Percentiles rank a stretch among this genome's conserved stretches.
These are phyloP conservation scores for Gastrolobium villosum DNA, from an alignment of 306 rosid genomes.

Conservation along the genomic window DNA sequence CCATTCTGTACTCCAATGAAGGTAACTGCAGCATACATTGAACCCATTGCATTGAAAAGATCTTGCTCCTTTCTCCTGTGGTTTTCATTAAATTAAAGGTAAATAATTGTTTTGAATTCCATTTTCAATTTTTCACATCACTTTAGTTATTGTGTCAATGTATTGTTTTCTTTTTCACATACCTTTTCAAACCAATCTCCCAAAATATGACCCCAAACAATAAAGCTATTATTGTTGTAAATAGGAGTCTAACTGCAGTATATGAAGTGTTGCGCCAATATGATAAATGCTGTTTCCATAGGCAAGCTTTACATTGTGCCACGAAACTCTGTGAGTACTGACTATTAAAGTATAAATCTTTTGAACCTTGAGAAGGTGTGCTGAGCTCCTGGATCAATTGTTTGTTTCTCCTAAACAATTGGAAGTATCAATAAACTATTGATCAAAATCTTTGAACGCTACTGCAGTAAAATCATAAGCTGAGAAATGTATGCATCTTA, in stretches of 20 bases:
- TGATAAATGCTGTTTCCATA: constrained; percentile 63
- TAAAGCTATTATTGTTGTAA: constrained; percentile 56
- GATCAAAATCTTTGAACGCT: constrained; percentile 22
- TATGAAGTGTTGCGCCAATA: constrained; percentile 62
- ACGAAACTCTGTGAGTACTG: constrained; percentile 51
- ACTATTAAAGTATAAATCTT: constrained; percentile 51
- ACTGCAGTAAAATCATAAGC: neutral
- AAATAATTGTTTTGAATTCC: constrained; percentile 1
- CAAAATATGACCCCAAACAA: constrained; percentile 59
- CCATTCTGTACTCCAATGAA: constrained; percentile 83
- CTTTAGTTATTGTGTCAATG: neutral
- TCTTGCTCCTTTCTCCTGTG: constrained; percentile 63
- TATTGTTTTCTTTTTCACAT: constrained; percentile 2
- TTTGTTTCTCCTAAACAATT: constrained; percentile 55
- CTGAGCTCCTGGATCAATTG: constrained; percentile 54
- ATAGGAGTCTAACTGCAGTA: constrained; percentile 58
- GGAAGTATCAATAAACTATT: constrained; percentile 17
- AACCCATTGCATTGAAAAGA: constrained; percentile 84
- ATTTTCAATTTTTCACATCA: neutral
- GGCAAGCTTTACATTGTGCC: constrained; percentile 54
- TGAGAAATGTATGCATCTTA: constrained; percentile 3
- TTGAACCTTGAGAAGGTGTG: constrained; percentile 49
- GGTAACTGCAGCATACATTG: constrained; percentile 73
- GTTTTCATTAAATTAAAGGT: constrained; percentile 2
- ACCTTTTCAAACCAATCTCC: constrained; percentile 60